These are phyloP conservation scores for Vitis hybrid DNA, from an alignment of 177 flowering plant species.

Conservation along the genomic window DNA sequence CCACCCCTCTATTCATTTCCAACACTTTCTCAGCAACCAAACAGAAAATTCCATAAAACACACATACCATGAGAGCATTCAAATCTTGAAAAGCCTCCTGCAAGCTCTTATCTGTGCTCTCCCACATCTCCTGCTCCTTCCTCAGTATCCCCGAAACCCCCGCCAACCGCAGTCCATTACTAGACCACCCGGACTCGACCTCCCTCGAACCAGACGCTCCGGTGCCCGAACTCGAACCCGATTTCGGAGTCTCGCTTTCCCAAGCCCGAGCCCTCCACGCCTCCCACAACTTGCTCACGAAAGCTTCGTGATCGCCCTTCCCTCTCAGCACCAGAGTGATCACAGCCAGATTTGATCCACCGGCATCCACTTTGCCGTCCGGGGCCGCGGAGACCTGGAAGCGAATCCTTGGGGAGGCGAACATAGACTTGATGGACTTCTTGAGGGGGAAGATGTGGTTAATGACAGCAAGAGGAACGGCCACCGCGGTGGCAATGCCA, in stretches of 20 bases:
- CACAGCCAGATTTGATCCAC: conserved; percentile 41
- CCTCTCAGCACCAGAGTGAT: conserved; percentile 67
- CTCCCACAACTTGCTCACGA: conserved; percentile 67
- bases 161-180: conserved; percentile 45
- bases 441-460: conserved; percentile 61
- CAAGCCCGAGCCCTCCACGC: conserved; percentile 75
- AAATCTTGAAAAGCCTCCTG: conserved; percentile 96
- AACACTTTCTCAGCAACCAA: neutral
- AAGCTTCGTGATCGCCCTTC: conserved; percentile 64
- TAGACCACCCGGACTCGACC: conserved; percentile 2
- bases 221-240: neutral
- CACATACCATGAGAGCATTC: conserved; percentile 91
- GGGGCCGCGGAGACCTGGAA: conserved; percentile 52
- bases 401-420: conserved; percentile 72
- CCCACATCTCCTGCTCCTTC: conserved; percentile 98
- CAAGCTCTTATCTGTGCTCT: conserved; percentile 92
- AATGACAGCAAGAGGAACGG: conserved; percentile 60
- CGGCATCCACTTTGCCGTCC: conserved; percentile 31
- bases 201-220: conserved; percentile 21
- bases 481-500: conserved; percentile 7
- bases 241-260: conserved; percentile 34
- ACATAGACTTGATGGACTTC: conserved; percentile 77
- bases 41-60: neutral
- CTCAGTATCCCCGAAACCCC: conserved; percentile 91
- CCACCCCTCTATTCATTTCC: neutral